phyloP scores from a whole-genome alignment of 179 eudicot genomes.

The Patellifolia procumbens region DNA sequence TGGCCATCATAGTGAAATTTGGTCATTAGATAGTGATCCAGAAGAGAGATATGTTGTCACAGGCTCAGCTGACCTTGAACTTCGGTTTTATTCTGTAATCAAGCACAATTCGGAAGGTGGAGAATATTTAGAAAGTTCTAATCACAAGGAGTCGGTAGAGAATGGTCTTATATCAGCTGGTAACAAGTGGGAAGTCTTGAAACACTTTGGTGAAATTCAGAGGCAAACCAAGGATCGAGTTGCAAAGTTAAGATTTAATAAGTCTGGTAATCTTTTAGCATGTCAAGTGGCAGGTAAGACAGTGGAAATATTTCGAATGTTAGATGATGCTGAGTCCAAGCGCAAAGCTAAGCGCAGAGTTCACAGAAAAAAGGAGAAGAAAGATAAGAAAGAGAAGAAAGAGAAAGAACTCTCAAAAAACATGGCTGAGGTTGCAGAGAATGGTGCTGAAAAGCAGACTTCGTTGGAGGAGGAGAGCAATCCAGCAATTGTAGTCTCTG shows the following conservation, averaged over 20 bases:
- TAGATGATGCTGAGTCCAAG: slow-evolving; percentile 84
- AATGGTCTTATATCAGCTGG: slow-evolving; percentile 29
- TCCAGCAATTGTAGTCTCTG: slow-evolving; percentile 56
- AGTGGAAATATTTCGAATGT: slow-evolving; percentile 76
- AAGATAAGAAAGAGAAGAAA: slow-evolving; percentile 60
- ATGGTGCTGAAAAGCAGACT: slow-evolving; percentile 42
- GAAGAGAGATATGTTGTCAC: slow-evolving; percentile 79
- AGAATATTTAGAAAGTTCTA: slow-evolving; percentile 29
- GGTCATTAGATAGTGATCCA: slow-evolving; percentile 85
- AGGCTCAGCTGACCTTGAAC: slow-evolving; percentile 92
- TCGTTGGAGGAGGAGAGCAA: slow-evolving; percentile 41
- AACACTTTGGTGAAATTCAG: slow-evolving; percentile 80
- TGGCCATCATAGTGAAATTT: slow-evolving; percentile 97
- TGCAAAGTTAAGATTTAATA: slow-evolving; percentile 73
- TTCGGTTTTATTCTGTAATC: slow-evolving; percentile 64
- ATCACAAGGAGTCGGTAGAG: slow-evolving; percentile 33
- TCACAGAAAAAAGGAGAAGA: slow-evolving; percentile 81
- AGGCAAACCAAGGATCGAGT: slow-evolving; percentile 90
- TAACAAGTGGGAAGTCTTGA: slow-evolving; percentile 82
- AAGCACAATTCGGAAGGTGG: slow-evolving; percentile 50
- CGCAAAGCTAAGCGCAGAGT: slow-evolving; percentile 90
- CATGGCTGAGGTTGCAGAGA: slow-evolving; percentile 40
- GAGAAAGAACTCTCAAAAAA: slow-evolving; percentile 64
- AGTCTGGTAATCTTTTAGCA: slow-evolving; percentile 76
- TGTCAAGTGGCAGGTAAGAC: slow-evolving; percentile 94